phyloP scores from a whole-genome alignment of 306 rosid species.

The Dalbergia cultrata region DNA sequence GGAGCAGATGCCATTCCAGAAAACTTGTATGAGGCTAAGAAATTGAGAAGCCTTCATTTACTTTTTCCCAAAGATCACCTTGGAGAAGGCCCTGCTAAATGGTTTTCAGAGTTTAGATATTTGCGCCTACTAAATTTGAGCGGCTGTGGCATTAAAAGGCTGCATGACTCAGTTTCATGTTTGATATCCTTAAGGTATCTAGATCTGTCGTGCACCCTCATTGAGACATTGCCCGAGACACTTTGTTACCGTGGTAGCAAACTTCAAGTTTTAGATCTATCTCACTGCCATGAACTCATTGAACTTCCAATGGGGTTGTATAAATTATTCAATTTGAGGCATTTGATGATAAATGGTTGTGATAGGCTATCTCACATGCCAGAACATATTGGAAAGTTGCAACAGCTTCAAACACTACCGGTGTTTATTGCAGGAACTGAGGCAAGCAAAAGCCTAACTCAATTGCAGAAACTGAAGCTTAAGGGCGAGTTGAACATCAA shows the following conservation, averaged over 20 bases:
- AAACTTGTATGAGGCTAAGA: constrained; percentile 38
- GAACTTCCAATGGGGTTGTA: constrained; percentile 8
- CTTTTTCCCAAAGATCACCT: constrained; percentile 24
- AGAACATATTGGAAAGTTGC: background rate
- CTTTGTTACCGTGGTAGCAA: constrained; percentile 10
- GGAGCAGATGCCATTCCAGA: constrained; percentile 6
- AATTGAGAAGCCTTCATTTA: constrained; percentile 36
- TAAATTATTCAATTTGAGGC: constrained; percentile 26
- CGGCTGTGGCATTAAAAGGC: constrained; percentile 15
- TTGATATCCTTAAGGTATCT: constrained; percentile 36
- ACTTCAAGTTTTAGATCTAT: constrained; percentile 34
- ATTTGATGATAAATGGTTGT: constrained; percentile 33
- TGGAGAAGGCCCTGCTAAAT: constrained; percentile 13
- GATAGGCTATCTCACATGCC: constrained; percentile 27
- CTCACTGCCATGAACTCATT: constrained; percentile 31
- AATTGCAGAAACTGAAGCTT: constrained; percentile 10
- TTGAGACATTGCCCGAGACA: constrained; percentile 21
- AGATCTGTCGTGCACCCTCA: constrained; percentile 29
- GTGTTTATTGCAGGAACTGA: constrained; percentile 32
- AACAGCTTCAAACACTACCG: constrained; percentile 33
- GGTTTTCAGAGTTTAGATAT: constrained; percentile 36
- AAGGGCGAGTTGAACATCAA: constrained; percentile 33
- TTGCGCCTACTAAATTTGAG: constrained; percentile 38
- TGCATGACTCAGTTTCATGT: constrained; percentile 29
- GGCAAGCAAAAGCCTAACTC: background rate